A percentile compares a stretch with the other conserved stretches of the same genome.
Evolutionary conservation across 140 eudicot genomes (phyloP).

Genomic region (Oenanthe javanica): DNA sequence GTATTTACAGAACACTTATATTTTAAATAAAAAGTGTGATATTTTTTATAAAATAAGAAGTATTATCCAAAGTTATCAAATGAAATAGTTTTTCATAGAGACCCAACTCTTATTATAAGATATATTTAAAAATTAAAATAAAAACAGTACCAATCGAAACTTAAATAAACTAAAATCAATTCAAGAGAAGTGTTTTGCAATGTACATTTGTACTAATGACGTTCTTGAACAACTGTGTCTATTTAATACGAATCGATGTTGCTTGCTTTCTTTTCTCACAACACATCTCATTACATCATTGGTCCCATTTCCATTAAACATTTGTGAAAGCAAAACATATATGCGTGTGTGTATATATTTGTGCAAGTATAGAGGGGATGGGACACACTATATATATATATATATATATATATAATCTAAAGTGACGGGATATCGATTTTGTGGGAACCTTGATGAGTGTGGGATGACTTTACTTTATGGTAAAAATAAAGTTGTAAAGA

Average conservation of each 20-base stretch:
- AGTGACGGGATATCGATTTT: neutral
- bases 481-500: neutral
- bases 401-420: neutral
- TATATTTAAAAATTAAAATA: too few relatives aligned
- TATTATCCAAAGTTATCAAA: too few relatives aligned
- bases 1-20: too few relatives aligned
- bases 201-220: neutral
- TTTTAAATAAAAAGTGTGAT: too few relatives aligned
- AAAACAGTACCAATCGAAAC: too few relatives aligned
- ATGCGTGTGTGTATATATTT: neutral
- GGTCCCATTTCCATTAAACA: slow-evolving; percentile 4
- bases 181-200: neutral
- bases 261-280: slow-evolving; percentile 10
- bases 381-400: too few relatives aligned
- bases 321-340: neutral
- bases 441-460: slow-evolving; percentile 11
- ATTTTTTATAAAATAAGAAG: too few relatives aligned
- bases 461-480: slow-evolving; percentile 1
- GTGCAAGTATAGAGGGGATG: neutral
- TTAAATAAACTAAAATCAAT: neutral
- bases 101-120: too few relatives aligned
- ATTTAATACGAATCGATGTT: slow-evolving; percentile 5
- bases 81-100: too few relatives aligned
- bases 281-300: slow-evolving; percentile 4
- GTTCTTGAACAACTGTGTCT: neutral